Percentiles rank a stretch among this genome's conserved stretches.
Evolutionary conservation across 768 basidiomycete species (phyloP).

Genomic region (Boletus pseudopeckii): DNA sequence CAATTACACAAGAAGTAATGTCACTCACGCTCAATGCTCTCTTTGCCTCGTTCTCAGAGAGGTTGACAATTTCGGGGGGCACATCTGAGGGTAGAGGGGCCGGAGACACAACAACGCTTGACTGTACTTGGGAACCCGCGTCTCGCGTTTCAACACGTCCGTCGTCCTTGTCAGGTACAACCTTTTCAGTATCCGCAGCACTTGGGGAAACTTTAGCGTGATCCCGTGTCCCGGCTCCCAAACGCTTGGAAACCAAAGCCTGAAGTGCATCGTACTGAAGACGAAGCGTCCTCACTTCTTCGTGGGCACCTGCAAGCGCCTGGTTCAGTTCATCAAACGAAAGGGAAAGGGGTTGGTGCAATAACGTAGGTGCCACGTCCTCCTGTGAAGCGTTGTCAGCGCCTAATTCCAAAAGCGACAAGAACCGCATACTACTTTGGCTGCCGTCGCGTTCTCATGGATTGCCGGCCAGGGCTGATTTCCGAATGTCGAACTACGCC

Average conservation of each 20-base stretch:
- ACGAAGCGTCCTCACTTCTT: conserved; percentile 27
- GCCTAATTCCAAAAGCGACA: background rate
- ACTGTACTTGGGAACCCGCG: background rate
- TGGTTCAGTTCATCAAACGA: conserved; percentile 26
- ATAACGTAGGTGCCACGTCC: background rate
- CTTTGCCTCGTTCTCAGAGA: conserved; percentile 27
- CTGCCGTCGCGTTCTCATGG: background rate
- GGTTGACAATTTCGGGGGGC: conserved; percentile 10
- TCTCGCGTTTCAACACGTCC: background rate
- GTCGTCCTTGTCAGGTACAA: background rate
- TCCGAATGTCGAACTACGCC: conserved; percentile 26
- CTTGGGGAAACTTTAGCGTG: background rate
- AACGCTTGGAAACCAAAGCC: conserved; percentile 13
- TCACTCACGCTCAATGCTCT: conserved; percentile 19
- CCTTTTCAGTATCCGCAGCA: background rate
- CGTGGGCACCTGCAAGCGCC: conserved; percentile 21
- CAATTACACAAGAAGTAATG: background rate
- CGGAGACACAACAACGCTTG: background rate
- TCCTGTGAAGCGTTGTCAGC: conserved; percentile 11
- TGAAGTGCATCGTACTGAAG: conserved; percentile 26
- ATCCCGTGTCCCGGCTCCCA: conserved; percentile 2
- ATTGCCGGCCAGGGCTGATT: conserved; percentile 14
- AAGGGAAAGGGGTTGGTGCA: conserved; percentile 18
- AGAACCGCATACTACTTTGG: conserved; percentile 7
- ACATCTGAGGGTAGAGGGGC: background rate